phyloP scores from a whole-genome alignment of 495 filamentous ascomycete species.

The Saxophila tyrrhenica region DNA sequence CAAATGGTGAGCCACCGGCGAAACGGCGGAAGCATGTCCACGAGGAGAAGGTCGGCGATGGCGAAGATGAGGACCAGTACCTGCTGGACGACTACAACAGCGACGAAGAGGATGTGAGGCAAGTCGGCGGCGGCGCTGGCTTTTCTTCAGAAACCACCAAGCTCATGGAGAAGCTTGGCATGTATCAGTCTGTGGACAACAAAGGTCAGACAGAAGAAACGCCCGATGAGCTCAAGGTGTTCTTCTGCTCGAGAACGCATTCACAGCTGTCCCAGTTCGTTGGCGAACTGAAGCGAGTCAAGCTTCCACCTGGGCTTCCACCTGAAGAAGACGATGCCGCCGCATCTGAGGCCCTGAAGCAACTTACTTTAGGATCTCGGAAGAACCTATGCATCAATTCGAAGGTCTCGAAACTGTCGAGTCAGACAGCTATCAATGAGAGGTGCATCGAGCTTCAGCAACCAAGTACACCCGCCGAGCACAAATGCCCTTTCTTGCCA shows the following conservation, averaged over 20 bases:
- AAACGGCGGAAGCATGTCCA: slow-evolving; percentile 37
- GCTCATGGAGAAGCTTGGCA: slow-evolving; percentile 48
- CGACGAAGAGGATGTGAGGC: slow-evolving; percentile 33
- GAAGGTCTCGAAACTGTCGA: slow-evolving; percentile 58
- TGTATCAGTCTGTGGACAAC: slow-evolving; percentile 32
- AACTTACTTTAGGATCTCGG: slow-evolving; percentile 77
- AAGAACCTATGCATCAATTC: slow-evolving; percentile 92
- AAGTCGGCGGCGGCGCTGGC: slow-evolving; percentile 20
- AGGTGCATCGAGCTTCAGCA: slow-evolving; percentile 87
- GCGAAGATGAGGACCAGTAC: slow-evolving; percentile 59
- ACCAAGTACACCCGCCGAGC: slow-evolving; percentile 49
- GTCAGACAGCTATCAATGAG: slow-evolving; percentile 81
- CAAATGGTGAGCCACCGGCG: slow-evolving; percentile 35
- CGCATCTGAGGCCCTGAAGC: slow-evolving; percentile 44
- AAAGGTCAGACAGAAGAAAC: slow-evolving; percentile 43
- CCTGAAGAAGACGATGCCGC: slow-evolving; percentile 41
- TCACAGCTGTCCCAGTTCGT: slow-evolving; percentile 91
- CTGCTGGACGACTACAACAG: slow-evolving; percentile 72
- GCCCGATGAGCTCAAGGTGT: slow-evolving; percentile 48
- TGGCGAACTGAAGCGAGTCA: slow-evolving; percentile 74
- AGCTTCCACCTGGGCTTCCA: slow-evolving; percentile 51
- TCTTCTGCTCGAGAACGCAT: slow-evolving; percentile 89
- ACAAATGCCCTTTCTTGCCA: slow-evolving; percentile 70
- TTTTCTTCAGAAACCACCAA: slow-evolving; percentile 52
- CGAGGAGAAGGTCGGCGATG: slow-evolving; percentile 25